Evolutionary conservation across 106 monocot genomes (phyloP).

Genomic region (Vanilla planifolia): DNA sequence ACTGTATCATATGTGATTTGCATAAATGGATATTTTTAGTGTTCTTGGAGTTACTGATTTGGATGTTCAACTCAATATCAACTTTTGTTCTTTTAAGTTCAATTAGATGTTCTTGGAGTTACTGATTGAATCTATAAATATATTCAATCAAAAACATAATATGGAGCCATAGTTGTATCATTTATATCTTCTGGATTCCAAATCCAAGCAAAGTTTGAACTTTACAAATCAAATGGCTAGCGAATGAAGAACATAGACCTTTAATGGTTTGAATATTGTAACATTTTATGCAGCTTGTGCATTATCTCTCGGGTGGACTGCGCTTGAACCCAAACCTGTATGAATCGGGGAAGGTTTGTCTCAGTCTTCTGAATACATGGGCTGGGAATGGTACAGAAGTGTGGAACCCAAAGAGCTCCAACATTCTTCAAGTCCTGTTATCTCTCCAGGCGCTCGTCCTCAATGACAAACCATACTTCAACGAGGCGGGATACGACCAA

Average conservation of each 20-base stretch:
- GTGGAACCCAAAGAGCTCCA: slow-evolving; percentile 20
- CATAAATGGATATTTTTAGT: too few relatives aligned
- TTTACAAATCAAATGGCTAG: too few relatives aligned
- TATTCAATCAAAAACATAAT: too few relatives aligned
- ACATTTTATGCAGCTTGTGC: slow-evolving; percentile 9
- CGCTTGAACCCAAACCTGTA: slow-evolving; percentile 21
- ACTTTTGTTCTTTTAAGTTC: too few relatives aligned
- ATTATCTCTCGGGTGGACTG: slow-evolving; percentile 14
- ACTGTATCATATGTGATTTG: too few relatives aligned
- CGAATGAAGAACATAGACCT: background rate
- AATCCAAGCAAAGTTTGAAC: too few relatives aligned
- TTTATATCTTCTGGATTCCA: too few relatives aligned
- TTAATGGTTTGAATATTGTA: background rate
- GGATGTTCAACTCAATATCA: too few relatives aligned
- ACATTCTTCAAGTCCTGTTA: slow-evolving; percentile 20
- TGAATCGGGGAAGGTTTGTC: slow-evolving; percentile 15
- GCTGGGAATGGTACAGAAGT: slow-evolving; percentile 6
- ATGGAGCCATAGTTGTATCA: too few relatives aligned
- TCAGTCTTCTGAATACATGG: slow-evolving; percentile 25
- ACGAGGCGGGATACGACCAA: slow-evolving; percentile 9
- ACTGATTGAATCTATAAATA: too few relatives aligned
- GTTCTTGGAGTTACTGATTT: too few relatives aligned
- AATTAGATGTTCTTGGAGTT: too few relatives aligned
- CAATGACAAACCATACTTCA: slow-evolving; percentile 22
- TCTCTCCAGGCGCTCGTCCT: slow-evolving; percentile 23